Evolutionary conservation across 2,329 filamentous ascomycete species (phyloP).

Genomic region (Talaromyces sp.): DNA sequence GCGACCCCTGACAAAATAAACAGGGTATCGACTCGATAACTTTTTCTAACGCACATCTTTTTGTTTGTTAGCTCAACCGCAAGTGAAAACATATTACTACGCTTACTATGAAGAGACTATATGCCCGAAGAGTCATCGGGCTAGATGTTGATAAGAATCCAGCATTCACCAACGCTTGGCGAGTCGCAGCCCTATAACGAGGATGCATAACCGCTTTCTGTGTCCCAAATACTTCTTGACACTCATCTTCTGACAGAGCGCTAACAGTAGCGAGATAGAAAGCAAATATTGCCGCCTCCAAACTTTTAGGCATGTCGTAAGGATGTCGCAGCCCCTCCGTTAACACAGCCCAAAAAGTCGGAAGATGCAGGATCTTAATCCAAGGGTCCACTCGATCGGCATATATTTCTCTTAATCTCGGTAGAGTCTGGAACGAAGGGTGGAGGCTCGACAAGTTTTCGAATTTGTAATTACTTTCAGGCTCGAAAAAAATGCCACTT

Average conservation of each 20-base stretch:
- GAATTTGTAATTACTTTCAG: not conserved
- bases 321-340: not conserved
- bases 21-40: conserved; percentile 20
- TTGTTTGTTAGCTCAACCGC: not conserved
- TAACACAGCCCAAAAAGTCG: not conserved
- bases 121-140: not conserved
- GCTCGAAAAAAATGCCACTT: not conserved
- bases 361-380: conserved; percentile 4
- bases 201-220: not conserved
- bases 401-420: not conserved
- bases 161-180: not conserved
- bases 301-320: not conserved
- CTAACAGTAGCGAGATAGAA: not conserved
- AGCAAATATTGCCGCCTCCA: not conserved
- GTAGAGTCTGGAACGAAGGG: not conserved
- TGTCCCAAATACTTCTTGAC: not conserved
- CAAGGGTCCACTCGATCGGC: not conserved
- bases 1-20: conserved; percentile 41
- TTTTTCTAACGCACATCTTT: not conserved
- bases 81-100: not conserved
- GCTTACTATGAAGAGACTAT: not conserved
- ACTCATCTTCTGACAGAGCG: not conserved
- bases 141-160: not conserved
- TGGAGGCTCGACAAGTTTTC: not conserved
- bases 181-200: not conserved